Evolutionary conservation across 2,329 filamentous ascomycete genomes (phyloP).

Genomic region (Cryphonectria naterciae): DNA sequence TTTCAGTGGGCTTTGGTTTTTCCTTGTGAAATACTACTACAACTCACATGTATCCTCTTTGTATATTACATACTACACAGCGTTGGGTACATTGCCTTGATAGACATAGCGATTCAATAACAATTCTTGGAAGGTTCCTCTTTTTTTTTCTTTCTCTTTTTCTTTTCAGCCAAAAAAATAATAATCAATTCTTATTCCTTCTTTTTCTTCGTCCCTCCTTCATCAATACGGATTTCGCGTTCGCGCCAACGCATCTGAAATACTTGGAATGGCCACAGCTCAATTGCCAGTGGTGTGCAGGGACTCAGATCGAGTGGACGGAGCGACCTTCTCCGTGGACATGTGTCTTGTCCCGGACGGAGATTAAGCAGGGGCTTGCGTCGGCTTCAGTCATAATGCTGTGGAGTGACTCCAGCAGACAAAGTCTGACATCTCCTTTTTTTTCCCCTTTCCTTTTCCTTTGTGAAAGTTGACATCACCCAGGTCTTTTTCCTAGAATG

Average conservation of each 20-base stretch:
- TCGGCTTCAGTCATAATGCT: conserved; percentile 1
- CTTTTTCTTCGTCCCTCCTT: too few relatives aligned
- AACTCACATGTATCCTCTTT: background rate
- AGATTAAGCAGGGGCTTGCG: conserved; percentile 7
- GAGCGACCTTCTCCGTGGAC: conserved; percentile 8
- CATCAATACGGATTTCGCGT: background rate
- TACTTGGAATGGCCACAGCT: background rate
- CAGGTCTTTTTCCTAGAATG: background rate
- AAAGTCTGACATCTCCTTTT: background rate
- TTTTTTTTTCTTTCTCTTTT: background rate
- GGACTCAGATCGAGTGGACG: background rate
- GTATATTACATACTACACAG: background rate
- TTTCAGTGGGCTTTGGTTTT: background rate
- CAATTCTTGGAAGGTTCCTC: background rate
- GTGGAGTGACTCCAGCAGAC: background rate
- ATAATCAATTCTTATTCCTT: too few relatives aligned
- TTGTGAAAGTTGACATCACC: background rate
- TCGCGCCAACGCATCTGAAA: too few relatives aligned
- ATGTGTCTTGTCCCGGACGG: background rate
- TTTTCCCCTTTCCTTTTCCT: background rate
- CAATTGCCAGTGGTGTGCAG: background rate
- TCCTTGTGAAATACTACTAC: background rate
- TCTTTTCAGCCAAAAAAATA: too few relatives aligned
- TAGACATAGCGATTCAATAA: background rate
- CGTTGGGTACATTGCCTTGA: background rate